Percentiles rank a stretch among this genome's conserved stretches.
phyloP scores from a whole-genome alignment of 2,329 filamentous ascomycete species.

The Mycosphaerella sp. region DNA sequence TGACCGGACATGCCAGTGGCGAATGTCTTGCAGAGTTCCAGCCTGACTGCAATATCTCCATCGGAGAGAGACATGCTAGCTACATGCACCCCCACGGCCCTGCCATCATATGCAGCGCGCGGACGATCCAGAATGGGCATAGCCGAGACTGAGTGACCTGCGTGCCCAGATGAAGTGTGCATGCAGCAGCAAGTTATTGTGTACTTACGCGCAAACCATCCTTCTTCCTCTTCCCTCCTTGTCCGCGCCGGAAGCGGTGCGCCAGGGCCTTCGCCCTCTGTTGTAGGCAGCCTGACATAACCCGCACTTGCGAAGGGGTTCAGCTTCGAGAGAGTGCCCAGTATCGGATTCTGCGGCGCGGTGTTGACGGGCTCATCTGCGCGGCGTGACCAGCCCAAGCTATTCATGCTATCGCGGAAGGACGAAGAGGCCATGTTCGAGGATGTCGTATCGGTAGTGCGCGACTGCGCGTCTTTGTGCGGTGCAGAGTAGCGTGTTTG shows the following conservation, averaged over 20 bases:
- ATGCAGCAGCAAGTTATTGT: constrained; percentile 6
- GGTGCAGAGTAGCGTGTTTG: constrained; percentile 19
- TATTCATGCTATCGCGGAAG: constrained; percentile 92
- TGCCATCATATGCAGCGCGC: constrained; percentile 17
- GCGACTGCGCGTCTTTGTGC: constrained; percentile 15
- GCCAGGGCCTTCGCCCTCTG: constrained; percentile 65
- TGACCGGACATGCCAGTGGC: constrained; percentile 14
- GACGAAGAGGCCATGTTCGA: constrained; percentile 71
- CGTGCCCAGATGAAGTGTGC: background rate
- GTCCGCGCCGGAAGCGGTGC: constrained; percentile 79
- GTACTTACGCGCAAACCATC: constrained; percentile 87
- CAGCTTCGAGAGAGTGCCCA: constrained; percentile 73
- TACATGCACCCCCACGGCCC: constrained; percentile 20
- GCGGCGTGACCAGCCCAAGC: constrained; percentile 86
- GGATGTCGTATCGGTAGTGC: background rate
- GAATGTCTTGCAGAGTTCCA: constrained; percentile 21
- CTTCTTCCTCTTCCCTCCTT: constrained; percentile 89
- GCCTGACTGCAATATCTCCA: constrained; percentile 12
- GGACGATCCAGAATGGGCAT: constrained; percentile 14
- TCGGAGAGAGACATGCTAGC: constrained; percentile 7
- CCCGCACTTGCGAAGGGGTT: constrained; percentile 84
- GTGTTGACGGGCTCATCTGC: constrained; percentile 65
- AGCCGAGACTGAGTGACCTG: background rate
- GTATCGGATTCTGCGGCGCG: constrained; percentile 66
- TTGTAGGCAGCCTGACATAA: constrained; percentile 84